Percentiles rank a stretch among this genome's conserved stretches.
Conservation (phyloP, 495 filamentous ascomycete species). For the Aspergillus sparsus region DNA sequence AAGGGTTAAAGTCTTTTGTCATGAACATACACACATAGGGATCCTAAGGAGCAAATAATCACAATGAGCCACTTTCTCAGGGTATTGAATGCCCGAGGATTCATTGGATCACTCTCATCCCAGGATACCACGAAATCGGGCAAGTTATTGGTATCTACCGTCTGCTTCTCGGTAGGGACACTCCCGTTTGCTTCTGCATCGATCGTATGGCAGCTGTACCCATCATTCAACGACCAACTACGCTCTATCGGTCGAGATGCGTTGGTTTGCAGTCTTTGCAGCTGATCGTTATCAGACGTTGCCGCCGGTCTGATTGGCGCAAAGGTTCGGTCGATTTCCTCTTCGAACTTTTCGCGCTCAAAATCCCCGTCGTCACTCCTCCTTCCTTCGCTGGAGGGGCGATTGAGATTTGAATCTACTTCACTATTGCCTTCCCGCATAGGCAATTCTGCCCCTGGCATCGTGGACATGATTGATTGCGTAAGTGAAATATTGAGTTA, state of each 20-base stretch:
- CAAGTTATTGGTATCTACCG: conserved; percentile 18
- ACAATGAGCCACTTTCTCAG: conserved; percentile 77
- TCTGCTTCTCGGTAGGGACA: conserved; percentile 21
- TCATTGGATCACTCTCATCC: conserved; percentile 71
- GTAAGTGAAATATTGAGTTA: background rate
- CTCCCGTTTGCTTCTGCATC: conserved; percentile 32
- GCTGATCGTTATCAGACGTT: conserved; percentile 20
- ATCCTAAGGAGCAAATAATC: conserved; percentile 66
- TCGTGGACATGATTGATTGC: conserved; percentile 17
- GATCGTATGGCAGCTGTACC: conserved; percentile 50
- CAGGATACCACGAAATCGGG: conserved; percentile 65
- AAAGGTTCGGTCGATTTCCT: conserved; percentile 24
- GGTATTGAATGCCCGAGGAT: conserved; percentile 70
- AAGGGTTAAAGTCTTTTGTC: background rate
- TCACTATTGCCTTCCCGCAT: conserved; percentile 12
- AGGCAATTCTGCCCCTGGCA: conserved; percentile 7
- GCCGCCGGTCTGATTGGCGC: conserved; percentile 29
- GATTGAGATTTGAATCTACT: conserved; percentile 11
- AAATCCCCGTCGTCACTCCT: conserved; percentile 19
- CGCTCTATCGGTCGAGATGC: conserved; percentile 35
- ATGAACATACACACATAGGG: conserved; percentile 77
- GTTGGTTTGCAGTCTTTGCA: conserved; percentile 29
- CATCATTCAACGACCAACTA: conserved; percentile 63
- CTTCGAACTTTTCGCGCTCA: conserved; percentile 20
- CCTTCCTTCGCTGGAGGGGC: conserved; percentile 16